Percentiles rank a stretch among this genome's conserved stretches.
Conservation (phyloP, 139 green algal species). For the Tetraselmis chui region DNA sequence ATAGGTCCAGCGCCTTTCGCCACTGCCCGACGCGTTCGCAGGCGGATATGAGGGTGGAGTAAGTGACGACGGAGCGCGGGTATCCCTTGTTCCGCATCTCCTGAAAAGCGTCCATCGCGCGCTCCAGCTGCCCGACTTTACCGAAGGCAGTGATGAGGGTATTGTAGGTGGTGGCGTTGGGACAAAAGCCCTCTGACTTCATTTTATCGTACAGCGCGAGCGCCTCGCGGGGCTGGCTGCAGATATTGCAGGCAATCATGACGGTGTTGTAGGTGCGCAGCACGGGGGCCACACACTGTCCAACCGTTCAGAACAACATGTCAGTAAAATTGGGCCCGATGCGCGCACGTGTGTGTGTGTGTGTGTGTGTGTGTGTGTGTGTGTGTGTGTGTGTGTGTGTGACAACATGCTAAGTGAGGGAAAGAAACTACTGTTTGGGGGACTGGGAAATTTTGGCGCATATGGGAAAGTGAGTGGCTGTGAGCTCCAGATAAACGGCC, state of each 20-base stretch:
- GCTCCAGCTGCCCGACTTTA: constrained; percentile 45
- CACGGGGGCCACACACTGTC: constrained; percentile 67
- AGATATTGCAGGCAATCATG: constrained; percentile 83
- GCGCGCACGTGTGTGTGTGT: too few species aligned
- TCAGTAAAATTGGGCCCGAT: too few species aligned
- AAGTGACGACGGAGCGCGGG: constrained; percentile 64
- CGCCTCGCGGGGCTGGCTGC: constrained; percentile 64
- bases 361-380: too few species aligned
- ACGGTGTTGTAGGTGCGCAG: constrained; percentile 81
- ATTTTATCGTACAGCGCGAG: constrained; percentile 46
- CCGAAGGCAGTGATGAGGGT: constrained; percentile 67
- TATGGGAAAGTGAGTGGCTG: too few species aligned
- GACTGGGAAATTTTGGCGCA: too few species aligned
- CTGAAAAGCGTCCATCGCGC: constrained; percentile 44
- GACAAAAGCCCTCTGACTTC: constrained; percentile 34
- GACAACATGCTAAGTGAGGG: too few species aligned
- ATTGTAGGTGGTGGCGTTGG: constrained; percentile 77
- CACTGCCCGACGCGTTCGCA: constrained; percentile 33
- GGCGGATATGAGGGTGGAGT: constrained; percentile 69
- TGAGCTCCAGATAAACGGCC: too few species aligned
- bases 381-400: too few species aligned
- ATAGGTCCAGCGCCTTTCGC: neutral
- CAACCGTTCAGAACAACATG: too few species aligned
- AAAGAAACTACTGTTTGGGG: too few species aligned
- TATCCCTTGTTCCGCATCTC: constrained; percentile 43